phyloP scores from a whole-genome alignment of 2,329 filamentous ascomycete genomes.

The Xylogone sp. region DNA sequence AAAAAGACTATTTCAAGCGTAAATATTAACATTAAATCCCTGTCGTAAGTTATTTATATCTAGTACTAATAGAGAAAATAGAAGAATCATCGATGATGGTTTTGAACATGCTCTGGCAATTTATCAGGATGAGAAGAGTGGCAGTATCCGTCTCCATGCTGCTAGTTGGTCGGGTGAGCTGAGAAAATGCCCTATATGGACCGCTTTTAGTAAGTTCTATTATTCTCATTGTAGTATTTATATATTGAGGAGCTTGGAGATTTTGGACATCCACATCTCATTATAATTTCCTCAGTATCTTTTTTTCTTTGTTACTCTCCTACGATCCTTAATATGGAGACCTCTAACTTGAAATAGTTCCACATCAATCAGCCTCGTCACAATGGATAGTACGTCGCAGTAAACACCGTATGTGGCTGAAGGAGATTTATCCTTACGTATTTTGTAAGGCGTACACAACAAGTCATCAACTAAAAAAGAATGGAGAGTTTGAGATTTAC shows the following conservation, averaged over 20 bases:
- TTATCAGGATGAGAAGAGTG: slow-evolving; percentile 45
- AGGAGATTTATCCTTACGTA: slow-evolving; percentile 53
- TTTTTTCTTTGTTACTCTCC: too few species aligned
- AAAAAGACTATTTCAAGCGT: slow-evolving; percentile 53
- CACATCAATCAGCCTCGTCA: slow-evolving; percentile 43
- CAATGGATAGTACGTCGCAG: slow-evolving; percentile 49
- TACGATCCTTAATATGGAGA: too few species aligned
- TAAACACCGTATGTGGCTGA: slow-evolving; percentile 45
- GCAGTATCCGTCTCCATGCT: slow-evolving; percentile 51
- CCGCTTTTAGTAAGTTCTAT: slow-evolving; percentile 55
- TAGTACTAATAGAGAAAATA: slow-evolving; percentile 21
- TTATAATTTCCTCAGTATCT: too few species aligned
- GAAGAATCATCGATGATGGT: slow-evolving; percentile 52
- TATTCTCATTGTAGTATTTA: too few species aligned
- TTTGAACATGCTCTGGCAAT: slow-evolving; percentile 51
- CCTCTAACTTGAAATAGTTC: slow-evolving; percentile 38
- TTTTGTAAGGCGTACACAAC: slow-evolving; percentile 55
- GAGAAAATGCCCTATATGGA: slow-evolving; percentile 57
- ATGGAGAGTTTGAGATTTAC: slow-evolving; percentile 26
- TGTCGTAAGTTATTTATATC: not conserved
- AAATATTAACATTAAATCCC: slow-evolving; percentile 8
- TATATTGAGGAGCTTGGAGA: too few species aligned
- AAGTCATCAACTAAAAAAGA: slow-evolving; percentile 44
- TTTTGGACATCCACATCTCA: too few species aligned
- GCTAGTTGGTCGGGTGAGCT: slow-evolving; percentile 52